A percentile compares a stretch with the other conserved stretches of the same genome.
These are phyloP conservation scores for Leccinum uliginosum DNA, from an alignment of 768 basidiomycete species.

Conservation along the genomic window DNA sequence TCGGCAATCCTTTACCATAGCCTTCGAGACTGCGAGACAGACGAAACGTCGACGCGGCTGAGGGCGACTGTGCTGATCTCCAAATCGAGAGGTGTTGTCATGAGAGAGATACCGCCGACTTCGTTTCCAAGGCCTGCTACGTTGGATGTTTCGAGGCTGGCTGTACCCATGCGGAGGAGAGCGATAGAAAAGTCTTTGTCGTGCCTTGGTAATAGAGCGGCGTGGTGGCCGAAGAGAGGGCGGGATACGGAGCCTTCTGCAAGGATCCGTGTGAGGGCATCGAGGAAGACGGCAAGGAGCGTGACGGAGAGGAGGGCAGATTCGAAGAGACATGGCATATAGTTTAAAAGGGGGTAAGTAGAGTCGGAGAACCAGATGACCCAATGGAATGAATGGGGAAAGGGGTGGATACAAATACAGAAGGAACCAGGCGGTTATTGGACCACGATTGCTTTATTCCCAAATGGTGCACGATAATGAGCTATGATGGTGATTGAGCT, in stretches of 20 bases:
- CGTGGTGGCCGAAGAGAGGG: conserved; percentile 49
- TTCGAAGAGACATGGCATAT: conserved; percentile 71
- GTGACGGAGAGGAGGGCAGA: conserved; percentile 55
- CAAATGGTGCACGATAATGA: conserved; percentile 60
- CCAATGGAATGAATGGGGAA: conserved; percentile 61
- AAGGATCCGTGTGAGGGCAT: conserved; percentile 61
- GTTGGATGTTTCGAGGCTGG: conserved; percentile 71
- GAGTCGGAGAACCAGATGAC: conserved; percentile 47
- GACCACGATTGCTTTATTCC: conserved; percentile 62
- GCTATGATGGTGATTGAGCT: conserved; percentile 31
- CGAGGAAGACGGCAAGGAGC: conserved; percentile 54
- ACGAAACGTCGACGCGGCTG: conserved; percentile 40
- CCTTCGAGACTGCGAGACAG: conserved; percentile 30
- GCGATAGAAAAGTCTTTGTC: conserved; percentile 75
- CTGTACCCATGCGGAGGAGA: conserved; percentile 67
- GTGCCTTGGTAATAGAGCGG: conserved; percentile 44
- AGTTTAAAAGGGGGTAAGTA: conserved; percentile 67
- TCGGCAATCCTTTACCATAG: conserved; percentile 19
- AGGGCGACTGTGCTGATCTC: conserved; percentile 37
- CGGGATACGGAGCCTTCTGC: conserved; percentile 55
- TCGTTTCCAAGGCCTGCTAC: conserved; percentile 72
- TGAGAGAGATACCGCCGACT: conserved; percentile 48
- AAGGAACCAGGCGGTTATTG: conserved; percentile 62
- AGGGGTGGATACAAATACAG: conserved; percentile 54
- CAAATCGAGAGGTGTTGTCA: conserved; percentile 7